These are phyloP conservation scores for Pythium volutum DNA, from an alignment of 352 stramenopile species.

Conservation along the genomic window DNA sequence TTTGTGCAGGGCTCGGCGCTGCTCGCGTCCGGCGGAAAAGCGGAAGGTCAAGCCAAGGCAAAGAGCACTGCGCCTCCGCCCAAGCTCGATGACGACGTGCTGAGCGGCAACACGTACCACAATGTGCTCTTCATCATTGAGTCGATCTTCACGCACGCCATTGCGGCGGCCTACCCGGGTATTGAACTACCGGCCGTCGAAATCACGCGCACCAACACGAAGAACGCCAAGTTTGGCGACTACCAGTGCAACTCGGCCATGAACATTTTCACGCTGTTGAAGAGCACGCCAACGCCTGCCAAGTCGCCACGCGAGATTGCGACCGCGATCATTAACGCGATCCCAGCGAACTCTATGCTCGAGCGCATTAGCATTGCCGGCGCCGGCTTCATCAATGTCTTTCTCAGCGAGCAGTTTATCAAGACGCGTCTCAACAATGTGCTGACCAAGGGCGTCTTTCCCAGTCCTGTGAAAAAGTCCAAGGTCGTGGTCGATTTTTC, in stretches of 20 bases:
- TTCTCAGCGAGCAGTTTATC: slow-evolving; percentile 86
- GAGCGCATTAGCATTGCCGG: slow-evolving; percentile 92
- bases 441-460: slow-evolving; percentile 67
- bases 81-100: slow-evolving; percentile 48
- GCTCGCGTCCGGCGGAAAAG: slow-evolving; percentile 43
- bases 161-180: slow-evolving; percentile 64
- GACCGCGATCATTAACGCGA: slow-evolving; percentile 84
- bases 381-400: slow-evolving; percentile 98
- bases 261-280: slow-evolving; percentile 95
- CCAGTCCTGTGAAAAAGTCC: slow-evolving; percentile 77
- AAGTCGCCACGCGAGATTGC: slow-evolving; percentile 86
- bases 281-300: slow-evolving; percentile 72
- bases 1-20: slow-evolving; percentile 48
- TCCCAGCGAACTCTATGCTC: slow-evolving; percentile 82
- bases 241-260: slow-evolving; percentile 99
- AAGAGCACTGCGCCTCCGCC: too few relatives aligned
- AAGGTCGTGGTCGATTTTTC: slow-evolving; percentile 84
- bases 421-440: slow-evolving; percentile 67
- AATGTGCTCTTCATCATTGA: slow-evolving; percentile 74
- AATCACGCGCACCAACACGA: slow-evolving; percentile 68
- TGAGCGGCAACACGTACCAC: slow-evolving; percentile 66
- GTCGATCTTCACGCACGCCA: slow-evolving; percentile 67
- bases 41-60: too few relatives aligned
- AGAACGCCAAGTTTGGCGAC: slow-evolving; percentile 90
- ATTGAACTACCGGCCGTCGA: slow-evolving; percentile 53